Percentiles rank a stretch among this genome's conserved stretches.
phyloP scores from a whole-genome alignment of 2,329 filamentous ascomycete species.

The Beauveria caledonica region DNA sequence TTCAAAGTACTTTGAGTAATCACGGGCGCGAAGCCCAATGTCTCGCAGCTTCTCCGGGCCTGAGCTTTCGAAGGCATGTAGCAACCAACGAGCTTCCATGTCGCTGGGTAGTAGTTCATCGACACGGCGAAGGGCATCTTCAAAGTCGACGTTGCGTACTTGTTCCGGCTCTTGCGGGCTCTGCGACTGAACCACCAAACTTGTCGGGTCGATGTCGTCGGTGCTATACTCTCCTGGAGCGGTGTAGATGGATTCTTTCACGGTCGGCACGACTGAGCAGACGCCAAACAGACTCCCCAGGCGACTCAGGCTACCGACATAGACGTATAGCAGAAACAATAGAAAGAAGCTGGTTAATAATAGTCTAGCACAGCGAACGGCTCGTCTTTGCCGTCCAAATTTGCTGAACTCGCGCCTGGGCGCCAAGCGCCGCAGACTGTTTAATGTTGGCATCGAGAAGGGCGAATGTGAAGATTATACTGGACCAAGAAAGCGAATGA shows the following conservation, averaged over 20 bases:
- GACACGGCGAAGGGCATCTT: not conserved
- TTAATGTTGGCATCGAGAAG: not conserved
- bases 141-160: not conserved
- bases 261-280: not conserved
- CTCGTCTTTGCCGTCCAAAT: not conserved
- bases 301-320: not conserved
- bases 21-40: conserved; percentile 3
- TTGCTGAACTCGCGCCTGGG: not conserved
- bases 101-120: not conserved
- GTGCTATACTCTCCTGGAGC: not conserved
- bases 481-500: not conserved
- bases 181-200: not conserved
- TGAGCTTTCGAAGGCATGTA: not conserved
- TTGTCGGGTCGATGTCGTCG: not conserved
- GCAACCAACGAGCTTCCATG: not conserved
- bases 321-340: not conserved
- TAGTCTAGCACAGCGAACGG: not conserved
- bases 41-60: not conserved
- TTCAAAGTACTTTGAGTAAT: not conserved
- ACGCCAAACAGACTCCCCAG: not conserved
- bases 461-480: too few relatives aligned
- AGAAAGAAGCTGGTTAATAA: not conserved
- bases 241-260: not conserved
- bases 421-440: not conserved
- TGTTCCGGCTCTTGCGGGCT: not conserved